phyloP scores from a whole-genome alignment of 2,329 filamentous ascomycete species.

The Aspergillus pseudoviridinutans region DNA sequence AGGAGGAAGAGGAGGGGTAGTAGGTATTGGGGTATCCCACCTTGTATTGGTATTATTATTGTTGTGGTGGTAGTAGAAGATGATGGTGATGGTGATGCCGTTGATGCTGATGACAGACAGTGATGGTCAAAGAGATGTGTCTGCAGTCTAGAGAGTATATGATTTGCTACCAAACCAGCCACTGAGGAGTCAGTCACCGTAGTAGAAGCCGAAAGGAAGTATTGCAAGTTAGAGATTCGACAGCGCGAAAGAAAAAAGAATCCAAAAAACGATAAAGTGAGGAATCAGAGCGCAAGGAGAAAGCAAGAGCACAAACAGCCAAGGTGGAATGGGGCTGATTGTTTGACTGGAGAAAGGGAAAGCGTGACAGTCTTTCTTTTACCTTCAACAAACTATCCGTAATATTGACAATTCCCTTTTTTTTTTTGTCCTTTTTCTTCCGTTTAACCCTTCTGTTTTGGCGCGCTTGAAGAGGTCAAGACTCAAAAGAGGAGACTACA shows the following conservation, averaged over 20 bases:
- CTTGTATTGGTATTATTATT: constrained; percentile 6
- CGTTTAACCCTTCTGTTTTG: background rate
- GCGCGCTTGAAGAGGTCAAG: background rate
- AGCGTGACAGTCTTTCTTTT: background rate
- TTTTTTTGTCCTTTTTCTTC: background rate
- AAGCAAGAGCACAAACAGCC: background rate
- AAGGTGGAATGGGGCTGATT: background rate
- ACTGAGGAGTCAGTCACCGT: background rate
- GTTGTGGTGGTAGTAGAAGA: background rate
- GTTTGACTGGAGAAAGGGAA: background rate
- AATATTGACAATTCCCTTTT: background rate
- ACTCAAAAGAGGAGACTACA: background rate
- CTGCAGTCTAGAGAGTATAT: background rate
- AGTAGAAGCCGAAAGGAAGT: background rate
- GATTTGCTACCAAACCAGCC: background rate
- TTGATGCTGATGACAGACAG: background rate
- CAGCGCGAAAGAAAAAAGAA: background rate
- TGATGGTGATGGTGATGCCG: background rate
- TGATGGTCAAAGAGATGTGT: background rate
- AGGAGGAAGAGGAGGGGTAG: constrained; percentile 9
- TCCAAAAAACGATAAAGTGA: background rate
- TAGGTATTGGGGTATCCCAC: constrained; percentile 2
- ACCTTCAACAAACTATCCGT: no score
- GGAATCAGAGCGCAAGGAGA: background rate
- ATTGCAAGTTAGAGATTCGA: background rate